Conservation (phyloP, 495 filamentous ascomycete species). For the Aspergillus avenaceus region DNA sequence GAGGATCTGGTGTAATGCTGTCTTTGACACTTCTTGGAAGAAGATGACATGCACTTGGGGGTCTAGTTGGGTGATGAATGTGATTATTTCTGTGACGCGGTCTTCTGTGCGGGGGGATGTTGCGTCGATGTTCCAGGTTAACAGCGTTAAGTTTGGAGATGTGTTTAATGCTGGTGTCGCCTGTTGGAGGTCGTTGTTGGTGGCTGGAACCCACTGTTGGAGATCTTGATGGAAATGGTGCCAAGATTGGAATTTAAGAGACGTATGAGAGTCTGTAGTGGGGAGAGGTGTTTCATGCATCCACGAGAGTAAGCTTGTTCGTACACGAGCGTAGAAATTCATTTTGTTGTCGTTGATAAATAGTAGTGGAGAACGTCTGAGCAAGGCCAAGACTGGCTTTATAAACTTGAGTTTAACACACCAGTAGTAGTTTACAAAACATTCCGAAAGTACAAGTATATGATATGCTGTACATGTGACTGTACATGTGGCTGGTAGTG, state of each 20-base stretch:
- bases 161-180: neutral
- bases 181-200: neutral
- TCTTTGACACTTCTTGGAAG: constrained; percentile 19
- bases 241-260: constrained; percentile 10
- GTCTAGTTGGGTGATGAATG: constrained; percentile 1
- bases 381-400: too few relatives aligned
- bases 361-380: too few relatives aligned
- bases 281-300: neutral
- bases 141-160: too few relatives aligned
- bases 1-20: constrained; percentile 11
- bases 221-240: constrained; percentile 5
- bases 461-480: too few relatives aligned
- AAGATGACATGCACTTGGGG: constrained; percentile 12
- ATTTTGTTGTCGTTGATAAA: too few relatives aligned
- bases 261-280: neutral
- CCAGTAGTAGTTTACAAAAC: too few relatives aligned
- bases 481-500: too few relatives aligned
- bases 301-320: neutral
- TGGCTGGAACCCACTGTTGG: constrained; percentile 5
- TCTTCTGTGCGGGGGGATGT: neutral
- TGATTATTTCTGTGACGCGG: constrained; percentile 11
- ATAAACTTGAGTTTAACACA: too few relatives aligned
- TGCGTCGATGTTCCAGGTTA: constrained; percentile 21
- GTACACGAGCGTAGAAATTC: neutral
- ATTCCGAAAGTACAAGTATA: too few relatives aligned